These are phyloP conservation scores for Hawksworthiomyces lignivorus DNA, from an alignment of 2,329 filamentous ascomycete species.

Conservation along the genomic window DNA sequence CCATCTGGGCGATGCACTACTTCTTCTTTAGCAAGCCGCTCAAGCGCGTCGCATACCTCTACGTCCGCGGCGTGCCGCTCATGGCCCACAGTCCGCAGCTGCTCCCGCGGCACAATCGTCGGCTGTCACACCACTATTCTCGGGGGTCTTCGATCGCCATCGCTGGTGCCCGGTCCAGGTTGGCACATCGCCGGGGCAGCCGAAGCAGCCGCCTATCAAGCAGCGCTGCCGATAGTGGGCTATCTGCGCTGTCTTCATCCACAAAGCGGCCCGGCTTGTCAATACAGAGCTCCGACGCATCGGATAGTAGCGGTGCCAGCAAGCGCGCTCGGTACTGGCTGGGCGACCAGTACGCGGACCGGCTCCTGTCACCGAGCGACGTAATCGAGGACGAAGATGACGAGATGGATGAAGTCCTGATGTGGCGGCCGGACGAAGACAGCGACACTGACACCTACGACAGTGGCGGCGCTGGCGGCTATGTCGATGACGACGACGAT, in stretches of 20 bases:
- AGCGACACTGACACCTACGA: constrained; percentile 48
- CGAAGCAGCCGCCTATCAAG: constrained; percentile 7
- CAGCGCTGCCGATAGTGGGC: background rate
- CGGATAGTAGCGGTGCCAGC: constrained; percentile 46
- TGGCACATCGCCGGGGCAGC: constrained; percentile 12
- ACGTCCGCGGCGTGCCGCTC: constrained; percentile 79
- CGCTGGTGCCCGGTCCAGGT: constrained; percentile 3
- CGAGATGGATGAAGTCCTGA: constrained; percentile 40
- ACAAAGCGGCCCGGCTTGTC: constrained; percentile 23
- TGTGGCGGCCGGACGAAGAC: constrained; percentile 52
- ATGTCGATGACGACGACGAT: constrained; percentile 38
- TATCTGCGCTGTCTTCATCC: constrained; percentile 4
- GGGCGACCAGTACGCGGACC: constrained; percentile 53
- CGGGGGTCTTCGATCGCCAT: constrained; percentile 10
- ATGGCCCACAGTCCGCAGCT: constrained; percentile 54
- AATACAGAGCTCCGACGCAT: constrained; percentile 4
- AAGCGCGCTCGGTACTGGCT: constrained; percentile 90
- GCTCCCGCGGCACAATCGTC: constrained; percentile 22
- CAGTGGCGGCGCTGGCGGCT: constrained; percentile 36
- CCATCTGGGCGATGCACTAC: constrained; percentile 92
- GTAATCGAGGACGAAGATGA: constrained; percentile 42
- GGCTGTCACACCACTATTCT: constrained; percentile 5
- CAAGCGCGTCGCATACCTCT: constrained; percentile 91
- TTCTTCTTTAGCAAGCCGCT: constrained; percentile 94
- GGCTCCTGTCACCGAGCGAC: constrained; percentile 37